Base-by-base conservation (phyloP, 768 basidiomycete species). In the Boletus fagicola region DNA sequence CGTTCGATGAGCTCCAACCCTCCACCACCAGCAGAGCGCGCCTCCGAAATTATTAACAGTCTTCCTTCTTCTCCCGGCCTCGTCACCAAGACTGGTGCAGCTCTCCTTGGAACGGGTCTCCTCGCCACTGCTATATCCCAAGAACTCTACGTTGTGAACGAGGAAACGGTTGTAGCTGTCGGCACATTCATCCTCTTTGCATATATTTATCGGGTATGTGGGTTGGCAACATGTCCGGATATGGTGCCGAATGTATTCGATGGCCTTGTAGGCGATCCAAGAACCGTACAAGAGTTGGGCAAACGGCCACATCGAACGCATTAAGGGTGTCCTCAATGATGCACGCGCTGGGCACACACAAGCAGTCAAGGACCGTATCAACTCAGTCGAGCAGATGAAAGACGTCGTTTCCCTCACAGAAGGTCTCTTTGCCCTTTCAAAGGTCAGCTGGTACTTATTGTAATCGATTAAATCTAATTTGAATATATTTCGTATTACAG, bases 71-170 rank as follows among this genome's bases (percentile, higher is more conserved):
- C 85, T 65, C 93, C 84, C 26, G 87, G 85, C 71, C 81, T 97
- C 75, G 81, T 95, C 80, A 93, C 94, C 72, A 99, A 99, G 80
- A 95, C 94, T 45, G 94, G 94, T 60, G 84, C 90, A 51, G 89
- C 94, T 67, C 80, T 98, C 68, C 85, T 98, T 53, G 93, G 93
- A 68, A 91, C 92, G 16, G 94, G 92, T 67, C 78, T 92, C 58
- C 77, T 87, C 54, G 96, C 95, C 16, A 83, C 93, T 7, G 95
- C 94, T 69, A 94, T 98, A 76, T 96, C 94, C 15, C 90, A 94
- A 71, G 95, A 99, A 76, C 85, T 98, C 50, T 98, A 98, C 69
- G 96, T 99, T 58, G 85, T 96, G 68, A 97, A 97, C 73, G 95
- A 98, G 75, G 97, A 98, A 80, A 86, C 91, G 24, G 87, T 98